A percentile compares a stretch with the other conserved stretches of the same genome.
These are phyloP conservation scores for Lecanicillium sp. DNA, from an alignment of 2,329 filamentous ascomycete genomes.

Conservation along the genomic window DNA sequence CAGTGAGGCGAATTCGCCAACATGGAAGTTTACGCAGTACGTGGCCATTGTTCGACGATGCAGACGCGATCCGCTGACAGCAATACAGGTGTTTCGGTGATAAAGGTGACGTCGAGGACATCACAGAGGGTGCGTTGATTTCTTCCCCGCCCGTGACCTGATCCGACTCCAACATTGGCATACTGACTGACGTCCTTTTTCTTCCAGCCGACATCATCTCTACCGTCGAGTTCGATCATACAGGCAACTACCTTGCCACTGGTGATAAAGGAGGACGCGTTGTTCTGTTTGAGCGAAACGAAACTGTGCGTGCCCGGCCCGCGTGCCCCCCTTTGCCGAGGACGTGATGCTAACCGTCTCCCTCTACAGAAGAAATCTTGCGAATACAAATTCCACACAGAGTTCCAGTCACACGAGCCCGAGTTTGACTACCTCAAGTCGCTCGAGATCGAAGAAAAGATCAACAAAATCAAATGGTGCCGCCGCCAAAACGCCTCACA, in stretches of 20 bases:
- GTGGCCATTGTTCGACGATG: conserved; percentile 30
- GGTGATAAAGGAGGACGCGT: conserved; percentile 84
- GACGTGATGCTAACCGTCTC: conserved; percentile 26
- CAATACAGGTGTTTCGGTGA: conserved; percentile 87
- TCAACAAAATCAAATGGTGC: conserved; percentile 99
- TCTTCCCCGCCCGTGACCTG: conserved; percentile 15
- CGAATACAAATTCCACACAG: conserved; percentile 99
- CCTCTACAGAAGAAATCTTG: conserved; percentile 91
- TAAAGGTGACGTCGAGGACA: conserved; percentile 98
- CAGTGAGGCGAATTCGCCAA: conserved; percentile 87
- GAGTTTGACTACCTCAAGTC: conserved; percentile 99
- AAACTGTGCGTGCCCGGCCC: conserved; percentile 61
- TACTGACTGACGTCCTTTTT: conserved; percentile 22
- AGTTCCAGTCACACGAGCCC: conserved; percentile 98
- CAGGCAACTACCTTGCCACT: conserved; percentile 83
- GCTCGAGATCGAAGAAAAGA: conserved; percentile 99
- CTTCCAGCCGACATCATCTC: conserved; percentile 78
- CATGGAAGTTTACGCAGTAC: conserved; percentile 99
- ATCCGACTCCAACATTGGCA: not conserved
- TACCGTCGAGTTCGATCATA: conserved; percentile 86
- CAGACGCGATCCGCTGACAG: conserved; percentile 16
- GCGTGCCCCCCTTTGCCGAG: not conserved
- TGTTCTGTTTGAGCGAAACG: conserved; percentile 86
- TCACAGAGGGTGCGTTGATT: conserved; percentile 73
- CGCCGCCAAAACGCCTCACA: conserved; percentile 96